Evolutionary conservation across 179 eudicot genomes (phyloP), one percentile per base, ranked within the genome.

Genomic region (Dionaea muscipula): DNA sequence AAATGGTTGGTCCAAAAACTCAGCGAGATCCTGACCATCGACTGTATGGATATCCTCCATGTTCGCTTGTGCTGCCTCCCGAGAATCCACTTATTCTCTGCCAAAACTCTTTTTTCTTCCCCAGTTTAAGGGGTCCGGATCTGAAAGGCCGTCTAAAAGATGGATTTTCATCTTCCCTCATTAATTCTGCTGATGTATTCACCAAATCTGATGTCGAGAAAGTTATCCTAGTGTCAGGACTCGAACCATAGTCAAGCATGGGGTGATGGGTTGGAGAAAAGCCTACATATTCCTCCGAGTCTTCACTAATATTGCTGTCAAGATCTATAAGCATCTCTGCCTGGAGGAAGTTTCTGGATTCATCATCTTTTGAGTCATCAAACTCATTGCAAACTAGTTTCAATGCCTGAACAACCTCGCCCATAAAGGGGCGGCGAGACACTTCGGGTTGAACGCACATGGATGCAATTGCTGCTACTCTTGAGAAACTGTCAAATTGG

Each of bases 381-480:
- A 76, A 71, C 76, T 93, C 99, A 38, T 75, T 69, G 74, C 83
- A 93, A 22, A 93, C 84, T 21, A 93, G 90, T 61, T 80, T 85
- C 60, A 93, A 65, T 59, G 96, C 99, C 70, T 93, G 96, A 61
- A 93, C 99, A 13, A 89, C 99, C 63, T 93, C 99, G 1, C 96
- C 99, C 99, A 93, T 93, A 72, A 88, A 88, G 22, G 99, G 99
- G 19, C 99, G 83, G 44, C 86, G 90, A 18, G 96, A 77, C n/a
- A 77, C 96, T 63, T 93, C 96, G 1, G 94, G 95, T 41, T 90
- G 94, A 20, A 93, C 99, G 52, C 99, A 93, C 99, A 93, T 93
- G 35, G 96, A 89, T 38, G 96, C 87, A 4, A 93, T 93, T 24
- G 95, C 94, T 21, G 94, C 94, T 47, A 93, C 95, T 66, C 80